Evolutionary conservation across 2,329 filamentous ascomycete genomes (phyloP), one percentile per base, ranked within the genome.

Genomic region (Cryphonectria nitschkei): DNA sequence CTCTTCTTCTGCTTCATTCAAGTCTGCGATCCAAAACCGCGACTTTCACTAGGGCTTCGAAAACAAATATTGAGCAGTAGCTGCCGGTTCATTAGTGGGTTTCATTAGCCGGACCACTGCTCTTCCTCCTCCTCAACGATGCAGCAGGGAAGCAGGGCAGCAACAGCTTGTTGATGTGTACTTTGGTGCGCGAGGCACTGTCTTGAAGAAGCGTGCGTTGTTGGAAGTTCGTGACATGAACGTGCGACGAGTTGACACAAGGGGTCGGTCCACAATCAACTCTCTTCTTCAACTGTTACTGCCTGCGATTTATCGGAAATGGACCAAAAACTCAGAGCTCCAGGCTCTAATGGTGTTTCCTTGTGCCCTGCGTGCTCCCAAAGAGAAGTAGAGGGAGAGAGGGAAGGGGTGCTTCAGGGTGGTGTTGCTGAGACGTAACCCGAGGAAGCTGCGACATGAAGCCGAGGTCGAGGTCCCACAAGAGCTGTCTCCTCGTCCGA

Each of bases 401-500:
- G 6, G 13, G 37, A 13, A 13, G 37, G 37, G 9, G 2, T 13
- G 26, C 26, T 13, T 56, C 52, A 56, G 52, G 52, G n/a, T 56
- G 52, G 29, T 16, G 11, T 5, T 16, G 52, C 26, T 56, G 26
- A 26, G 26, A 32, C 26, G 54, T 3, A 29, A 6, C 29, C 13
- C 32, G 14, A 29, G 26, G 16, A 32, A 32, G 54, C 26, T 32
- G 54, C 54, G 54, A 32, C 65, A 39, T 43, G 61, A 64, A 13
- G 61, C 41, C 61, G 61, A 26, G 61, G 22, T 14, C 13, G 60
- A 64, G 61, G 61, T 34, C 54, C 29, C 52, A 56, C 52, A 26
- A 14, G n/a, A 14, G 13, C 2, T 7, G n/a, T 41, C 19, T 8
- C 22, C n/a, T 29, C 11, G 22, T 22, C 39, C 41, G 41, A 65